A percentile compares a stretch with the other conserved stretches of the same genome.
Evolutionary conservation across 768 basidiomycete genomes (phyloP).

Genomic region (Suillus subaureus): DNA sequence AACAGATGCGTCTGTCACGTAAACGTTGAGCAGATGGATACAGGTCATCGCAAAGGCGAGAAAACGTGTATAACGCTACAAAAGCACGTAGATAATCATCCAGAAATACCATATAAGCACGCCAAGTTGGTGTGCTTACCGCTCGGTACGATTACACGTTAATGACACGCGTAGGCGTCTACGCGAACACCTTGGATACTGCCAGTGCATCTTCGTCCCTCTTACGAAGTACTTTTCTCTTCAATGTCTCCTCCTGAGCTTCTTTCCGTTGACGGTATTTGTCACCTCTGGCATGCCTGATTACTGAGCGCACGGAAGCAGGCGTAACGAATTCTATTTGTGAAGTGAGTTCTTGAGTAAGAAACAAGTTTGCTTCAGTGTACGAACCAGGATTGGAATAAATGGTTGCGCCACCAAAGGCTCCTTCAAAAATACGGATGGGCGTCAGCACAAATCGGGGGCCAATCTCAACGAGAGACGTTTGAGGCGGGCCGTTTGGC

Average conservation of each 20-base stretch:
- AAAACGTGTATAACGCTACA: slow-evolving; percentile 6
- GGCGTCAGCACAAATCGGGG: slow-evolving; percentile 97
- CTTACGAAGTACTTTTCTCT: slow-evolving; percentile 64
- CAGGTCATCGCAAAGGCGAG: neutral
- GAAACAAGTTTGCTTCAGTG: neutral
- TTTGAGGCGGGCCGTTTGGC: slow-evolving; percentile 83
- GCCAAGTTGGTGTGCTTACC: slow-evolving; percentile 7
- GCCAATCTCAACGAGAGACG: slow-evolving; percentile 93
- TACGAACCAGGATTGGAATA: slow-evolving; percentile 90
- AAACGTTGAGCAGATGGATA: neutral
- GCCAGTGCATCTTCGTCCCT: slow-evolving; percentile 78
- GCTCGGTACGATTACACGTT: neutral
- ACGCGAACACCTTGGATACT: slow-evolving; percentile 90
- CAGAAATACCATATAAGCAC: slow-evolving; percentile 8
- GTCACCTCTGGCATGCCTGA: slow-evolving; percentile 71
- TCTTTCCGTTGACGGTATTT: slow-evolving; percentile 86
- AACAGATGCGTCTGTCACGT: neutral
- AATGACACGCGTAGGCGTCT: slow-evolving; percentile 14
- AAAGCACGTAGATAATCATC: slow-evolving; percentile 7
- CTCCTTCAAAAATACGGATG: slow-evolving; percentile 97
- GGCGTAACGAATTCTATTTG: slow-evolving; percentile 89
- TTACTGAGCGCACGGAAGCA: slow-evolving; percentile 69
- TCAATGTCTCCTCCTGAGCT: slow-evolving; percentile 64
- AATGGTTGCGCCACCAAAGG: slow-evolving; percentile 92
- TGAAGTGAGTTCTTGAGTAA: slow-evolving; percentile 8